Base-by-base conservation (phyloP, 2,329 filamentous ascomycete species). In the Pseudogymnoascus verrucosus region DNA sequence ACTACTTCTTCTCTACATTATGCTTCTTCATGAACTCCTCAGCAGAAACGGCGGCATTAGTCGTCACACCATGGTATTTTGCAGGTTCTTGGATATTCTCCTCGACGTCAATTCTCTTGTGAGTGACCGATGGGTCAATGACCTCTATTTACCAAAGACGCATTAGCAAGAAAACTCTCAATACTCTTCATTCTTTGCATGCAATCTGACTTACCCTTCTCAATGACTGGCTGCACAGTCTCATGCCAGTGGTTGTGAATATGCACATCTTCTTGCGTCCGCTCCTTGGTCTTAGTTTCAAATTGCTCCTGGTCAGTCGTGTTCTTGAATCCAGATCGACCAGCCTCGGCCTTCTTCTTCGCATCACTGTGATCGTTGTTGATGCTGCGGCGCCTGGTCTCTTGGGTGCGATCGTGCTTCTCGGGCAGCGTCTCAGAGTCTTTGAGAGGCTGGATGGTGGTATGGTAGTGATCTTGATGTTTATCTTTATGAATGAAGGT, bases 171-270 rank as follows among this genome's bases (percentile, higher is more conserved):
- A 16, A 57, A 5, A 4, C 19, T 2, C 16, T 3, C 14, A 23
- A 39, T 19, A 62, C 16, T 4, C 5, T 6, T 39, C 11, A 10
- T 31, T 23, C 14, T 21, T 42, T 16, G 31, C 2, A 60, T 16
- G 31, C 2, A 60, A 5, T 57, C 36, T 21, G 6, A 62, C 64
- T 54, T 63, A 67, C 66, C 64, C 47, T 57, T 57, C n/a, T 57
- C 51, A 57, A 57, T 57, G 16, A 57, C 51, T 57, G 51, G 51
- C 26, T 57, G 51, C 51, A 57, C 51, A 34, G 51, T 57, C 51
- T 57, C 51, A 34, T 57, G 51, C 51, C 51, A 57, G 19, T 57
- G 51, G 51, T 57, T 57, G 51, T 57, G 51, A 12, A 57, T 16
- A 14, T 57, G 51, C 5, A 57, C 26, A 5, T 34, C 51, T 57